Base-by-base conservation (phyloP, 163 green algal species). In the Scenedesmus sp. region DNA sequence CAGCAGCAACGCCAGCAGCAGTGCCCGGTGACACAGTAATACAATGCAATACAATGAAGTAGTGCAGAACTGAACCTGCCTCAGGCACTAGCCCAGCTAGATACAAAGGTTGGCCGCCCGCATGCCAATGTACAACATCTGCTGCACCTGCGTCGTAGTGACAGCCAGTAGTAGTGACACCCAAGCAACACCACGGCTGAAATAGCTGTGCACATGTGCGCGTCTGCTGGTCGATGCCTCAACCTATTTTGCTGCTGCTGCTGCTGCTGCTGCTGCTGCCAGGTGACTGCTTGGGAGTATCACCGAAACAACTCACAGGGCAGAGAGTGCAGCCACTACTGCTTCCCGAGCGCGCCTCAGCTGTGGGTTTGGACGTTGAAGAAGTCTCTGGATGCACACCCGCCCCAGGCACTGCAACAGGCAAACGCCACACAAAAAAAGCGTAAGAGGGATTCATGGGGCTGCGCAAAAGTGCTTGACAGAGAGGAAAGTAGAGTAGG, bases 281-380 rank as follows among this genome's bases (percentile, higher is more conserved):
- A 76, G 65, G 65, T 76, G 1, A 76, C 88, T 20, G 81, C 81
- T 0, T 89, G 81, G 81, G 59, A 85, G 20, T 85, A 56, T 12
- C 88, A 92, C 81, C 83, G 88, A 22, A 80, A 46, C 3, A 92
- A 92, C 53, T 85, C 81, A 3, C 37, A 88, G 10, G 88, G 88
- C 37, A 59, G 84, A 33, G 88, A 92, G 81, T 92, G 88, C 81
- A 92, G 88, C 43, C 88, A 92, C 56, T 92, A 59, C 88, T 92
- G 88, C 81, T 78, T 87, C 70, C 88, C 88, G 2, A 82, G 44
- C 20, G 6, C 81, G 0, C 88, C 81, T n/a, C 88, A 92, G 81
- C 65, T 92, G 1, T 92, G 88, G 88, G 7, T 92, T 2, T 92
- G 53, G 73, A 24, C 24, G 43, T 9, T 92, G 26, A 72, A 84